Percentiles rank a stretch among this genome's conserved stretches.
Evolutionary conservation across 805 yeast species (phyloP).

Genomic region (Candida sakaeoensis): DNA sequence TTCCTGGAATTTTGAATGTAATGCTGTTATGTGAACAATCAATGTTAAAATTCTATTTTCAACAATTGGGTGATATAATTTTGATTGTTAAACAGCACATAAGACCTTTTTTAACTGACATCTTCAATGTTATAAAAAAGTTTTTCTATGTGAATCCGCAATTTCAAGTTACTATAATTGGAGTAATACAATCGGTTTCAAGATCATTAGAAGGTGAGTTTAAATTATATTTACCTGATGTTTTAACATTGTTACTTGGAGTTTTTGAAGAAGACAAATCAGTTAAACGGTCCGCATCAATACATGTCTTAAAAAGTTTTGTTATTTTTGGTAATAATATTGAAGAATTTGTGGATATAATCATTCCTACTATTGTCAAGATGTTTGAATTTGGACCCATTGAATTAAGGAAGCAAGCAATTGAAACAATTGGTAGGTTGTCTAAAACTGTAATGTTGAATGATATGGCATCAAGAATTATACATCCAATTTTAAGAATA

Average conservation of each 20-base stretch:
- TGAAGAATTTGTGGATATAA: slow-evolving; percentile 83
- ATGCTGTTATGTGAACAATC: slow-evolving; percentile 79
- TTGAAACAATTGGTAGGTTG: slow-evolving; percentile 78
- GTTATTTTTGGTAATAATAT: slow-evolving; percentile 83
- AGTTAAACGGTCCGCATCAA: slow-evolving; percentile 54
- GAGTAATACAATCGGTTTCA: slow-evolving; percentile 78
- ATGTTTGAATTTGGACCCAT: slow-evolving; percentile 72
- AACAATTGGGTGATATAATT: slow-evolving; percentile 77
- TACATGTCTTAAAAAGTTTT: slow-evolving; percentile 75
- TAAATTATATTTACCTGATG: slow-evolving; percentile 73
- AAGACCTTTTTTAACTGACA: slow-evolving; percentile 72
- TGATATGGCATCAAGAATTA: slow-evolving; percentile 87
- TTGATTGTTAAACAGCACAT: slow-evolving; percentile 86
- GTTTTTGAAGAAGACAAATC: slow-evolving; percentile 73
- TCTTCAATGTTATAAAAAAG: slow-evolving; percentile 72
- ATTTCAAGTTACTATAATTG: slow-evolving; percentile 71
- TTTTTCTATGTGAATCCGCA: slow-evolving; percentile 50
- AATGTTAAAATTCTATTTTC: slow-evolving; percentile 82
- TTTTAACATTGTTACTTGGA: slow-evolving; percentile 71
- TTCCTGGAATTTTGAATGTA: slow-evolving; percentile 82
- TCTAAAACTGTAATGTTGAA: slow-evolving; percentile 68
- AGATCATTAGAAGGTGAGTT: slow-evolving; percentile 89
- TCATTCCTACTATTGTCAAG: slow-evolving; percentile 81
- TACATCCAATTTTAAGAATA: slow-evolving; percentile 80
- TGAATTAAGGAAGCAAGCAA: slow-evolving; percentile 64